Base-by-base conservation (phyloP, 140 eudicot species). In the Erigeron philadelphicus region DNA sequence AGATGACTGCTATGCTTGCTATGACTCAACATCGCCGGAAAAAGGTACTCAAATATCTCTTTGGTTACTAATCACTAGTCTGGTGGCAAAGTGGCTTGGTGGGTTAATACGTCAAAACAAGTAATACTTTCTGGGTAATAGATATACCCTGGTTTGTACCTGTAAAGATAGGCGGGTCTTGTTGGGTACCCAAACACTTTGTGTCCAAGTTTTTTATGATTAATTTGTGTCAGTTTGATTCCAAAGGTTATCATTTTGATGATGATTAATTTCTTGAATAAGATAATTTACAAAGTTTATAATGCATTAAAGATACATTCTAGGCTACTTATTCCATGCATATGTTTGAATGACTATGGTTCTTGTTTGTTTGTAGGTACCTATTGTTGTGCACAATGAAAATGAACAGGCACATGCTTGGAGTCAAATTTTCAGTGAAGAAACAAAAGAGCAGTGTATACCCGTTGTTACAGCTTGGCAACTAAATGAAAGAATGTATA, bases 1-100 rank as follows among this genome's bases (percentile, higher is more conserved):
- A 92, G 70, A 92, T 92, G 98, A 93, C 98, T 38, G 96, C 96
- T 18, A 93, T 93, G 98, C 96, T 93, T 78, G 98, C 98, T 75
- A 93, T 93, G 98, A 88, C 96, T 19, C 93, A 93, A 68, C 98
- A 93, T 73, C 93, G 98, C 9, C 90, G 89, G 55, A 89, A 84
- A 75, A 93, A 89, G 98, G 98, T 89, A 80, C 25, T 8, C 1
- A n/a, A 2, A 12, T 35, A 15, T 62, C 21, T 6, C 25, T 57
- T 17, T 31, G 56, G 17, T 66, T 38, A 35, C 38, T 19, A n/a
- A n/a, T n/a, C n/a, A 16, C 31, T n/a, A 40, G 31, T 40, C 15
- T 61, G 38, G 23, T 61, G 23, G 12, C 38, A 31, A 31, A 31
- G 38, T 31, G 38, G 38, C 38, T 31, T 3, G 38, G 38, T 31